Evolutionary conservation across 768 basidiomycete species (phyloP), one percentile per base, ranked within the genome.

Genomic region (Serendipita sp.): DNA sequence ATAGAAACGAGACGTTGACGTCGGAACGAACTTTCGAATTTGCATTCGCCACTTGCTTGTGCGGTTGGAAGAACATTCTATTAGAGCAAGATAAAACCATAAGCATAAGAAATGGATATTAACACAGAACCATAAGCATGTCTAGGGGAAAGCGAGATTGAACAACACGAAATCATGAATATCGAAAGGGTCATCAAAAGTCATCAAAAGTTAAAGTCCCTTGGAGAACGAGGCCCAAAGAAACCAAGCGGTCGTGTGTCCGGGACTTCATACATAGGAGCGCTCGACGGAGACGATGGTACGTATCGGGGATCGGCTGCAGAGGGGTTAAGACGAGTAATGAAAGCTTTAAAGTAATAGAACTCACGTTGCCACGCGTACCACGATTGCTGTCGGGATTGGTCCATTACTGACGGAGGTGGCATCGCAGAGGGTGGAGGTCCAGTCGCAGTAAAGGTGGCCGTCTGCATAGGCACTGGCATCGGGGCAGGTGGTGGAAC

Each of bases 151-250:
- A 38, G 14, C 7, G 38, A 38, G 38, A 38, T 7, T n/a, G n/a
- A n/a, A n/a, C n/a, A n/a, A 42, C 11, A 42, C 20, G 42, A 42
- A 42, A 42, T 11, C 42, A 42, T 20, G 20, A 20, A 11, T 20
- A 42, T 11, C 42, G 20, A 20, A 42, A 11, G 11, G 13, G 13
- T 11, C 11, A 20, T 11, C 42, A 42, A 48, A 5, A 14, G 45
- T 20, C n/a, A 64, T 33, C 50, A 34, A 30, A 65, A 42, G 33
- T 43, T 70, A 3, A 75, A 76, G 60, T 72, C 72, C 61, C 77
- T 74, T 11, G 83, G 84, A n/a, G 85, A 82, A 42, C 85, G 77
- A 43, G 88, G 87, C 33, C 89, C 89, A 69, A 90, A 91, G 64
- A 91, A 72, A 31, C 88, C 87, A 44, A 82, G 83, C 63, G 79